Base-by-base conservation (phyloP, 2,329 filamentous ascomycete species). In the Microsporum ferrugineum region DNA sequence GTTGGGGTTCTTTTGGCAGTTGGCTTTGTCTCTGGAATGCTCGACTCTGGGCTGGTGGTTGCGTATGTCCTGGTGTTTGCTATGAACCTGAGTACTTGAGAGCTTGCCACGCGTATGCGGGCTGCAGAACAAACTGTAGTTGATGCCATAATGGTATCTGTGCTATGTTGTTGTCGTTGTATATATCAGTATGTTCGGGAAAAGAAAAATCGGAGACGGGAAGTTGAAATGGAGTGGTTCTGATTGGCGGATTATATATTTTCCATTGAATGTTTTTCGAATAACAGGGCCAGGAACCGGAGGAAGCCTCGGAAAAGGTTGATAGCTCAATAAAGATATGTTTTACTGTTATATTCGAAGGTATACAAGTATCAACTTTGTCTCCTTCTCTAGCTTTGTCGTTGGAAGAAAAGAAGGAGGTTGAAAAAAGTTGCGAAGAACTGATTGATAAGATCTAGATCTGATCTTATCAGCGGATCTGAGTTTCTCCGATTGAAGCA, bases 1-100 rank as follows among this genome's bases (percentile, higher is more conserved):
- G 82, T 86, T 34, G 76, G 68, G 45, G 73, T 75, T 61, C 74
- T 58, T 57, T 60, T 63, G 47, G 49, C 87, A 57, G 68, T 65
- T 63, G 68, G 66, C 61, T 65, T 69, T 63, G 68, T 62, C 55
- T 69, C 71, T 61, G 71, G 71, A 64, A 71, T 72, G 34, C 66
- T 56, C 7, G 71, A 68, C 31, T 55, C 51, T 5, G 55, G 55
- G 61, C 71, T 70, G 23, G 73, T 73, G n/a, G 74, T 76, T 39
- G 74, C 74, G 61, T 76, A 76, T 62, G 65, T 65, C 61, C 74
- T 72, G 62, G 64, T 56, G 58, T 61, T 61, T 10, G 63, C 57
- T 4, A 39, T 43, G 34, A 23, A 58, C 47, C 41, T 27, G 56
- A 59, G 41, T 43, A 43, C 36, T 36, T 34, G 33, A 29, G 47